Evolutionary conservation across 768 basidiomycete genomes (phyloP), one percentile per base, ranked within the genome.

Genomic region (Mycena metata): DNA sequence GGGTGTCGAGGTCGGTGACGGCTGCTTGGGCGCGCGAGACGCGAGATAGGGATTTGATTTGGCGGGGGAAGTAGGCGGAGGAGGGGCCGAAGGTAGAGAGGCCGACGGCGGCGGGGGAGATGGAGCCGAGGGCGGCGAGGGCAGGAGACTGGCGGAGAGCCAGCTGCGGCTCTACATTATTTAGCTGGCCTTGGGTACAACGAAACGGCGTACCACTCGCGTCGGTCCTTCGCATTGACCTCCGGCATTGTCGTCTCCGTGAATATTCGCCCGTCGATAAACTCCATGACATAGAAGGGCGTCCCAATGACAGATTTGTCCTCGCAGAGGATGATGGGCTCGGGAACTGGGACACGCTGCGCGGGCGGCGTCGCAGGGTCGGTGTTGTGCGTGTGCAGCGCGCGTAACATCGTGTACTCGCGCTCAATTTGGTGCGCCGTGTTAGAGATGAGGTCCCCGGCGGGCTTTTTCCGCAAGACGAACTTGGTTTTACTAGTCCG

Each of bases 381-480:
- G 8, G 79, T 82, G 76, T 97, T 98, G 78, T 96, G 87, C 49
- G 79, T 83, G 76, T 95, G 90, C 23, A 99, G 82, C 7, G 96
- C 92, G 39, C 82, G 81, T 16, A 99, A 84, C 73, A 97, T 88
- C 30, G 84, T 86, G 79, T 91, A 98, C 83, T 99, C 97, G 52
- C 98, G 90, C 77, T 98, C 97, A 43, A 99, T 89, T 79, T 96
- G 93, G 78, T 99, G 97, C 2, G 97, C 97, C 3, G 96, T 99
- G 56, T 89, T 84, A 5, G 95, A 96, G 26, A 99, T 82, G 11
- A 99, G 88, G 45, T 90, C 83, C 0, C 97, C 97, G 0, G 91
- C 89, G 24, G 97, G 97, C 76, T 98, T 97, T 80, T 98, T 96
- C 21, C 97, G 92, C 63, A 99, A 82, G 17, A 99, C 97, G 72